These are phyloP conservation scores for Eruca vesicaria DNA, from an alignment of 441 rosid species.

Conservation along the genomic window DNA sequence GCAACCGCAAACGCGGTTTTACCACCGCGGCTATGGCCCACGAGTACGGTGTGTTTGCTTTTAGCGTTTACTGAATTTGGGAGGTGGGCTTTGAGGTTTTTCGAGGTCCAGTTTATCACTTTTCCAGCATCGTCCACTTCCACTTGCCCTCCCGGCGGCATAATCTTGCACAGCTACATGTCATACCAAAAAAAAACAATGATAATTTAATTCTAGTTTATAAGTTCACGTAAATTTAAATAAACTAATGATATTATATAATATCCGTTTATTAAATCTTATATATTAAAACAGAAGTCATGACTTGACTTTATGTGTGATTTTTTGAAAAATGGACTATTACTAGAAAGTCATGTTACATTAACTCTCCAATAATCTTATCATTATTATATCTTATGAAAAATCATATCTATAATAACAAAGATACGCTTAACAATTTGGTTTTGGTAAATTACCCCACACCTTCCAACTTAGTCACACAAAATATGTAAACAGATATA, in stretches of 20 bases:
- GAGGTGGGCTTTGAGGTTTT: conserved; percentile 34
- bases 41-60: conserved; percentile 30
- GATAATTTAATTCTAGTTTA: neutral
- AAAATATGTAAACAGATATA: no score
- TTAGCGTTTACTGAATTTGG: conserved; percentile 27
- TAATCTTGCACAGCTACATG: conserved; percentile 17
- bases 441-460: no score
- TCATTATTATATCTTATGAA: no score
- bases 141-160: conserved; percentile 27
- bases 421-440: no score
- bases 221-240: neutral
- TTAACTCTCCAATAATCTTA: no score
- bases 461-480: no score
- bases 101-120: conserved; percentile 42
- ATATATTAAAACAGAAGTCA: no score
- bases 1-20: conserved; percentile 51
- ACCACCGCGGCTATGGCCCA: conserved; percentile 65
- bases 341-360: no score
- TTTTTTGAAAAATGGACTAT: no score
- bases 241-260: neutral
- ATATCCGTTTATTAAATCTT: neutral
- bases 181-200: neutral
- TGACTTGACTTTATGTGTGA: no score
- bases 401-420: no score
- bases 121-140: conserved; percentile 47